These are phyloP conservation scores for Paramyrothecium sp. DNA, from an alignment of 2,329 filamentous ascomycete genomes.

Conservation along the genomic window DNA sequence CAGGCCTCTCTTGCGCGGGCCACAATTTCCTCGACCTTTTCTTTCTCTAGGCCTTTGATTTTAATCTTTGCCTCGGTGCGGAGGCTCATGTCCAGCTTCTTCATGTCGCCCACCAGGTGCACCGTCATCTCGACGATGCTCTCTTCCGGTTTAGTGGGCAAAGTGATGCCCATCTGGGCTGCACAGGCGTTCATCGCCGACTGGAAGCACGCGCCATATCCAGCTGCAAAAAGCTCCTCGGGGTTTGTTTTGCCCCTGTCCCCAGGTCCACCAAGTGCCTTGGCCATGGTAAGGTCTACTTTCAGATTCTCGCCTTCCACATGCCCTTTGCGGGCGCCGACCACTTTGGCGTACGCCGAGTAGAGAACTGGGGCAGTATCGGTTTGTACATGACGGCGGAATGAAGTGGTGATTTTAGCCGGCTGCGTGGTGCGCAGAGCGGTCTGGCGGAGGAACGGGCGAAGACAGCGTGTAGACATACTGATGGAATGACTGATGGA, in stretches of 20 bases:
- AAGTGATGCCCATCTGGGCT: constrained; percentile 34
- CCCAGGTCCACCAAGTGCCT: constrained; percentile 36
- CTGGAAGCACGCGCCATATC: constrained; percentile 46
- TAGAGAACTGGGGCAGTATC: constrained; percentile 36
- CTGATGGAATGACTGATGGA: constrained; percentile 14
- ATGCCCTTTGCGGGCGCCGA: constrained; percentile 32
- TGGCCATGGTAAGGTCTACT: constrained; percentile 39
- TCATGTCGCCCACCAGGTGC: constrained; percentile 42
- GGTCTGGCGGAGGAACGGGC: constrained; percentile 2
- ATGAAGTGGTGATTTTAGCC: background rate
- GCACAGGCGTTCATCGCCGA: constrained; percentile 43
- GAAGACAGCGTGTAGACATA: constrained; percentile 1
- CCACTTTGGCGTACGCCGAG: constrained; percentile 32
- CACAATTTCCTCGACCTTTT: constrained; percentile 22
- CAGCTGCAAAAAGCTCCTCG: constrained; percentile 46
- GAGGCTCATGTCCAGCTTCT: constrained; percentile 41
- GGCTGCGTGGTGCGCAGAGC: background rate
- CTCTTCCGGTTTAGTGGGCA: constrained; percentile 33
- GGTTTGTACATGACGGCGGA: constrained; percentile 31
- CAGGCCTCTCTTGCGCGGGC: constrained; percentile 22
- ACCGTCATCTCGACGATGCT: constrained; percentile 39
- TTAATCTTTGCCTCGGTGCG: constrained; percentile 40
- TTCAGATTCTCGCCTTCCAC: constrained; percentile 24
- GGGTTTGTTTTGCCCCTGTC: constrained; percentile 41
- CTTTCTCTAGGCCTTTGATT: constrained; percentile 22